Evolutionary conservation across 768 basidiomycete genomes (phyloP), one percentile per base, ranked within the genome.

Genomic region (Mycena rosella): DNA sequence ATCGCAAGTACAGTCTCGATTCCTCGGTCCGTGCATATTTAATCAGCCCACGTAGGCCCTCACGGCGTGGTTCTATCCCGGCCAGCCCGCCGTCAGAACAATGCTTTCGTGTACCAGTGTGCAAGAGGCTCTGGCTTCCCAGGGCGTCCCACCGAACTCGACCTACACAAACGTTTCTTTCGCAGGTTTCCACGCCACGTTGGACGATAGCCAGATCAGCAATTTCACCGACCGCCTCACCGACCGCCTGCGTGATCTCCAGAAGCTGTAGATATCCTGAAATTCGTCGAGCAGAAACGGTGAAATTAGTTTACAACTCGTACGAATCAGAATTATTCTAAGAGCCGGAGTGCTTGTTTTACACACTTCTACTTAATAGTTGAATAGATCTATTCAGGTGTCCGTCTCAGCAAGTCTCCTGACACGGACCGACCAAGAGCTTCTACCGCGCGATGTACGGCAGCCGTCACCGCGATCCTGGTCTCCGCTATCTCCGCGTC

Each of bases 371-470:
- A 53, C 18, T 63, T 45, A 27, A 36, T 62, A 29, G 54, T 24
- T 63, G 38, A 27, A 44, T 62, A 29, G 59, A 36, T 66, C 51
- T 62, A 64, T 55, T 70, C 27, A 60, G 65, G 61, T 40, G 60
- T 65, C 48, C 68, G 60, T 69, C 26, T 45, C 32, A 85, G 74
- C 36, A 72, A 74, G 44, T 79, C 63, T 27, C 86, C 86, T 38
- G 84, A 87, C 22, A 88, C 79, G 14, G 78, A 81, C 67, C 84
- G 81, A 24, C 89, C 89, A 18, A 90, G 76, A 14, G 79, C 77
- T 75, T 89, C 83, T 11, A 90, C 88, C 32, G 81, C 81, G 52
- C 74, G 75, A 57, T 89, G 89, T 17, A 92, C 71, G 27, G 86
- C 71, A 18, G 82, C 81, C 4, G 88, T 89, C 27, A 93, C 80